Conservation (phyloP, 768 basidiomycete species). For the Hygrophoropsis aurantiaca region DNA sequence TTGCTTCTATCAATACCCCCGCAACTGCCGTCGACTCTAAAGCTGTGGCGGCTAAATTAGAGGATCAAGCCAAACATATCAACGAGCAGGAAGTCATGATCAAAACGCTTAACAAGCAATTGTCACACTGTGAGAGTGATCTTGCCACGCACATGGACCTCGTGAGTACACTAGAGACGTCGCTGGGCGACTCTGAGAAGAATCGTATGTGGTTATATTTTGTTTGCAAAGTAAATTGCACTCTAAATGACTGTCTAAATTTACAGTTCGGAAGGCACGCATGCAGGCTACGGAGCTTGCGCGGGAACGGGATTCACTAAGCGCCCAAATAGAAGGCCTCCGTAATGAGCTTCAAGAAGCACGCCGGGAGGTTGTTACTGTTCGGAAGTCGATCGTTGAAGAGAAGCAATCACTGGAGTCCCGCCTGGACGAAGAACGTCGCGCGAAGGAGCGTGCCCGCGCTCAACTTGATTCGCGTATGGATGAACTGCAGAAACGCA, state of each 20-base stretch:
- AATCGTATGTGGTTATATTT: conserved; percentile 61
- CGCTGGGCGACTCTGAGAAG: conserved; percentile 89
- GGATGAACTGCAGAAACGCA: conserved; percentile 81
- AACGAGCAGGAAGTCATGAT: conserved; percentile 90
- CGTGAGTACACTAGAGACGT: conserved; percentile 79
- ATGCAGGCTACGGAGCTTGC: conserved; percentile 91
- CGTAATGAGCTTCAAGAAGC: conserved; percentile 74
- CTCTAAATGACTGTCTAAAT: conserved; percentile 10
- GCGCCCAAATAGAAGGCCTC: conserved; percentile 60
- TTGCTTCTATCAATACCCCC: conserved; percentile 42
- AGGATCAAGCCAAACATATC: conserved; percentile 72
- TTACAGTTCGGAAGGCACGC: conserved; percentile 84
- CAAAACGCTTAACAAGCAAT: conserved; percentile 89
- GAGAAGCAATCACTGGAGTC: conserved; percentile 87
- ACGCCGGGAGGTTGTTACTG: conserved; percentile 75
- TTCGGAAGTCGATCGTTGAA: conserved; percentile 79
- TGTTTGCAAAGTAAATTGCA: conserved; percentile 1
- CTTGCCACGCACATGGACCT: conserved; percentile 91
- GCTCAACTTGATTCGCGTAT: conserved; percentile 85
- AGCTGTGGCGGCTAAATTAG: conserved; percentile 49
- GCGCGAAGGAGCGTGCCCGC: conserved; percentile 84
- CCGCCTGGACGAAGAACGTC: conserved; percentile 82
- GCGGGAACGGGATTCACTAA: conserved; percentile 79
- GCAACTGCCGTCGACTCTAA: conserved; percentile 52
- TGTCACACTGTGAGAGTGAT: conserved; percentile 91